A percentile compares a stretch with the other conserved stretches of the same genome.
Conservation (phyloP, 352 stramenopile genomes). For the Phytopythium delawarense region DNA sequence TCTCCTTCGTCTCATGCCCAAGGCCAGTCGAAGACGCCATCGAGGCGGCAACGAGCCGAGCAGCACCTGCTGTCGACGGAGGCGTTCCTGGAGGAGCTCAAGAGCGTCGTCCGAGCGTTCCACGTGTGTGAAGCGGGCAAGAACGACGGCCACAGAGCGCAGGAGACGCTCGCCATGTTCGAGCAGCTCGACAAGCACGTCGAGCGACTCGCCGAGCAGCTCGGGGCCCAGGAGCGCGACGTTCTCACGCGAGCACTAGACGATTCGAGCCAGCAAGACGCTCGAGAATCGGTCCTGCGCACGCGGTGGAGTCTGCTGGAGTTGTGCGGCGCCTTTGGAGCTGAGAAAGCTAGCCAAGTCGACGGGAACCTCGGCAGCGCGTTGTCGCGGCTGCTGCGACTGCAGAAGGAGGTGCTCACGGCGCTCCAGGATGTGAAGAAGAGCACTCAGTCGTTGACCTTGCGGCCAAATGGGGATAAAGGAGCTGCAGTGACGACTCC, state of each 20-base stretch:
- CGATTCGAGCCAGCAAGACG: slow-evolving; percentile 5
- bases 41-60: slow-evolving; percentile 1
- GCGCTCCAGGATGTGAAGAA: slow-evolving; percentile 23
- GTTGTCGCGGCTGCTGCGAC: slow-evolving; percentile 30
- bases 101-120: slow-evolving; percentile 44
- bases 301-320: slow-evolving; percentile 52
- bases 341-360: slow-evolving; percentile 26
- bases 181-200: slow-evolving; percentile 56
- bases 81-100: slow-evolving; percentile 47
- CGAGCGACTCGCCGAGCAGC: slow-evolving; percentile 35
- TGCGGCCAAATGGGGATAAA: neutral
- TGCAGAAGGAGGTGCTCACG: slow-evolving; percentile 50
- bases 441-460: neutral
- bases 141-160: slow-evolving; percentile 5
- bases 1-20: neutral
- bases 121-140: slow-evolving; percentile 21
- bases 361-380: slow-evolving; percentile 31
- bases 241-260: slow-evolving; percentile 4
- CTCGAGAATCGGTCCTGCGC: slow-evolving; percentile 22
- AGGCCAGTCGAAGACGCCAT: neutral
- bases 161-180: slow-evolving; percentile 24
- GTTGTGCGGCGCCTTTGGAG: slow-evolving; percentile 42
- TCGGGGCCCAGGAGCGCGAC: slow-evolving; percentile 32
- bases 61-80: slow-evolving; percentile 21
- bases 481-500: slow-evolving; percentile 2